Evolutionary conservation across 441 rosid genomes (phyloP).

Genomic region (Bocquillonia castaneifolia): DNA sequence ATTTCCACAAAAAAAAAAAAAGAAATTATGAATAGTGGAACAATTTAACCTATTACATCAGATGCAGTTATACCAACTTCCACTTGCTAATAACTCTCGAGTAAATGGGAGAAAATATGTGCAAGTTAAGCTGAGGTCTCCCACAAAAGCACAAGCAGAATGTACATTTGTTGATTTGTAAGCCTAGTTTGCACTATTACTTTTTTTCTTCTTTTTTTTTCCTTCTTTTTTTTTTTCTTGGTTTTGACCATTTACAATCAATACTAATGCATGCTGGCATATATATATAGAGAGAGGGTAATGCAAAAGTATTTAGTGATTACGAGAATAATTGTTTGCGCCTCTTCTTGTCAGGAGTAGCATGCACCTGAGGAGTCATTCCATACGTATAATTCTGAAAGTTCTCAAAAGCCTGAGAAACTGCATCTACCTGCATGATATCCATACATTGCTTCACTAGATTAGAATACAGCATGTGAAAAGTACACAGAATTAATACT

Average conservation of each 20-base stretch:
- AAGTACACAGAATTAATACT: background rate
- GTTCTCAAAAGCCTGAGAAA: slow-evolving; percentile 54
- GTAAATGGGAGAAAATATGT: background rate
- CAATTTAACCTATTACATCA: background rate
- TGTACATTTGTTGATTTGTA: slow-evolving; percentile 8
- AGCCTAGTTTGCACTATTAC: background rate
- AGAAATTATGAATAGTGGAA: too few species aligned
- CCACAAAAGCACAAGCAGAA: background rate
- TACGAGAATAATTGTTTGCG: slow-evolving; percentile 4
- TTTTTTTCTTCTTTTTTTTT: too few species aligned
- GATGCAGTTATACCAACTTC: background rate
- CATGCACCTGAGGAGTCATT: slow-evolving; percentile 46
- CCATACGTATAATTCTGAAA: slow-evolving; percentile 49
- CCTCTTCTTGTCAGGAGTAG: slow-evolving; percentile 53
- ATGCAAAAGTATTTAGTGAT: background rate
- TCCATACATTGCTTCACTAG: background rate
- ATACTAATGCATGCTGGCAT: background rate
- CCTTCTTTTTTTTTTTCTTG: background rate
- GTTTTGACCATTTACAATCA: background rate
- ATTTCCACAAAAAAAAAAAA: too few species aligned
- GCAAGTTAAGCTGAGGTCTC: slow-evolving; percentile 1
- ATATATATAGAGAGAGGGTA: background rate
- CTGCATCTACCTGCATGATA: slow-evolving; percentile 40
- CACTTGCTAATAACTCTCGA: background rate
- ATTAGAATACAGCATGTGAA: background rate